Conservation (phyloP, 768 basidiomycete genomes). For the Rhizopogon vinicolor region DNA sequence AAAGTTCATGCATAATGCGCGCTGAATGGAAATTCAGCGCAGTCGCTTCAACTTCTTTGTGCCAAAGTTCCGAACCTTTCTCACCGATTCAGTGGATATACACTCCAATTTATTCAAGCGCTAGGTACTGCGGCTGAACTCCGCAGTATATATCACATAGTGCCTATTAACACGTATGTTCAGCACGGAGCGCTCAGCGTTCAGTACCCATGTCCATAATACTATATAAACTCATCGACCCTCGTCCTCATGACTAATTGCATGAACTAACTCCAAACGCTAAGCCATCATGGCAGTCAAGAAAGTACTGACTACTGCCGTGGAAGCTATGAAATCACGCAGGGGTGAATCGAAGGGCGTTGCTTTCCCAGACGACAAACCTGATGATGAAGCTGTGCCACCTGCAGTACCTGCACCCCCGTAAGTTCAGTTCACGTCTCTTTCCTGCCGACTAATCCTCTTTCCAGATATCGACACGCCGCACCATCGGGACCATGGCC, state of each 20-base stretch:
- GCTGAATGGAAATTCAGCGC: too few species aligned
- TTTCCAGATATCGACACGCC: conserved; percentile 13
- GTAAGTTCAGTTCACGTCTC: not conserved
- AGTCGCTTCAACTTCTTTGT: too few species aligned
- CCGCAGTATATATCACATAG: too few species aligned
- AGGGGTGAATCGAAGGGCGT: not conserved
- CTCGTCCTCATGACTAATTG: not conserved
- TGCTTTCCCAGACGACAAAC: not conserved
- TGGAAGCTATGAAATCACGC: not conserved
- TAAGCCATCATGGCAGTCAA: not conserved
- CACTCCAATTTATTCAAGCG: too few species aligned
- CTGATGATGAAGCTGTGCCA: not conserved
- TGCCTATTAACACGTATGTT: not conserved
- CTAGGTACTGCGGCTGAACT: too few species aligned
- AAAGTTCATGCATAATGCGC: too few species aligned
- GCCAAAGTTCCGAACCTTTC: too few species aligned
- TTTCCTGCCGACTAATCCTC: not conserved
- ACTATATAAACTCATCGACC: not conserved
- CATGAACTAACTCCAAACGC: not conserved
- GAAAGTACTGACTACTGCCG: not conserved
- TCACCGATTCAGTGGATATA: too few species aligned
- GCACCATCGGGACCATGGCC: conserved; percentile 30
- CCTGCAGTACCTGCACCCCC: not conserved
- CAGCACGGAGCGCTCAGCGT: not conserved
- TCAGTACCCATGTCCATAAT: not conserved